Conservation (phyloP, 768 basidiomycete genomes). For the Agaricus blazei region DNA sequence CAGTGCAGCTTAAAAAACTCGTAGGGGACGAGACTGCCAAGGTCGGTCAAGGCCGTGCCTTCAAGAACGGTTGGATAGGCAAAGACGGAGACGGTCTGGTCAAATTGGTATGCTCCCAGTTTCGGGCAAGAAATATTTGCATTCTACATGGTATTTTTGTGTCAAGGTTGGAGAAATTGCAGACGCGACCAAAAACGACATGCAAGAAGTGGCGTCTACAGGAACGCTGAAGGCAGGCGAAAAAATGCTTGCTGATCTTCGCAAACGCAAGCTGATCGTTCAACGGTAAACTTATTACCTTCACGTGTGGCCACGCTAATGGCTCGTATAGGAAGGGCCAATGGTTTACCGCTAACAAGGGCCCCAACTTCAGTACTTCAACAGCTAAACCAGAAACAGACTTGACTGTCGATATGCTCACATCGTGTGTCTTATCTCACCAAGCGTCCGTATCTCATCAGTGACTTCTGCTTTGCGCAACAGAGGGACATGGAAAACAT, state of each 20-base stretch:
- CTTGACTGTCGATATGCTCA: conserved; percentile 91
- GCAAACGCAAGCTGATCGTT: conserved; percentile 84
- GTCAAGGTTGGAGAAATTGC: conserved; percentile 55
- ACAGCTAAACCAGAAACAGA: conserved; percentile 94
- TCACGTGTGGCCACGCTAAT: background rate
- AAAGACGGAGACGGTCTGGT: conserved; percentile 89
- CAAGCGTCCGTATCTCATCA: conserved; percentile 2
- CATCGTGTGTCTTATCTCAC: conserved; percentile 55
- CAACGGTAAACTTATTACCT: conserved; percentile 59
- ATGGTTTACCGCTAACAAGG: conserved; percentile 90
- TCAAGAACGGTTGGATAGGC: conserved; percentile 95
- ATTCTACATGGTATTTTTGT: conserved; percentile 5
- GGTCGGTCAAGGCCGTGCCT: conserved; percentile 91
- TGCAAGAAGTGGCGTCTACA: conserved; percentile 67
- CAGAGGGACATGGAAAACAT: conserved; percentile 92
- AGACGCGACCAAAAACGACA: conserved; percentile 71
- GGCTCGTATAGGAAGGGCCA: conserved; percentile 72
- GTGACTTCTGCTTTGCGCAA: background rate
- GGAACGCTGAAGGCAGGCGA: conserved; percentile 74
- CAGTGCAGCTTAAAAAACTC: conserved; percentile 61
- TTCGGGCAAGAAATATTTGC: conserved; percentile 2
- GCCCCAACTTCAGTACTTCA: conserved; percentile 82
- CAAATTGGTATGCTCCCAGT: conserved; percentile 53
- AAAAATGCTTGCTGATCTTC: conserved; percentile 77
- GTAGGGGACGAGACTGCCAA: conserved; percentile 89